Base-by-base conservation (phyloP, 2,329 filamentous ascomycete species). In the Exophiala lecanii-corni region DNA sequence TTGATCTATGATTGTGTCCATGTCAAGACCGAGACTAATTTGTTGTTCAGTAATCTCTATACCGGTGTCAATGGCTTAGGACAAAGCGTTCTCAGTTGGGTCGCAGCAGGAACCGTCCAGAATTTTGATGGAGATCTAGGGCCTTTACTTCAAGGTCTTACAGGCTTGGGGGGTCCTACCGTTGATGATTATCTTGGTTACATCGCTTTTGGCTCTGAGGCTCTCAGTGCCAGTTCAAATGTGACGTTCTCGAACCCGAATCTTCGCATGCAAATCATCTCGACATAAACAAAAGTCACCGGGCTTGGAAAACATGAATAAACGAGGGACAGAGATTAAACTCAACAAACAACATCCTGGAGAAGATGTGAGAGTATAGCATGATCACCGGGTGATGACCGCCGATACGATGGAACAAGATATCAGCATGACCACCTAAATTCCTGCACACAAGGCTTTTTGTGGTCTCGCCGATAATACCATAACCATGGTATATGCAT, bases 81-180 rank as follows among this genome's bases (percentile, higher is more conserved):
- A 9, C 72, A 75, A 53, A 63, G 62, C 23, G 74, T 77, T 34
- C 53, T 76, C 47, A 74, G 74, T 2, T 78, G 75, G 73, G 58
- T 72, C 17, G 58, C 72, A 0, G 39, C 56, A 0, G 41, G 52
- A 2, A 57, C 63, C 0, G 59, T 64, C 0, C 59, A 67, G 37
- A 59, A 58, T 12, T 76, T 77, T 51, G 58, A 59, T 9, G 73
- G 70, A 34, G 71, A 77, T 48, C 57, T 78, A 9, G 57, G 59
- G 9, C 67, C 68, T 0, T 61, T 78, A 3, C 49, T 78, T 26
- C 59, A 64, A 39, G 64, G 51, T 4, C 45, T 66, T 40, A 53
- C 59, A 18, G 57, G 62, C 3, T 40, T 57, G 9, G 47, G 59
- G 23, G 71, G 64, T 49, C 71, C 72, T 7, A 61, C 57, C 0